phyloP scores from a whole-genome alignment of 2,329 filamentous ascomycete species.

The Fusarium fracticaudum region DNA sequence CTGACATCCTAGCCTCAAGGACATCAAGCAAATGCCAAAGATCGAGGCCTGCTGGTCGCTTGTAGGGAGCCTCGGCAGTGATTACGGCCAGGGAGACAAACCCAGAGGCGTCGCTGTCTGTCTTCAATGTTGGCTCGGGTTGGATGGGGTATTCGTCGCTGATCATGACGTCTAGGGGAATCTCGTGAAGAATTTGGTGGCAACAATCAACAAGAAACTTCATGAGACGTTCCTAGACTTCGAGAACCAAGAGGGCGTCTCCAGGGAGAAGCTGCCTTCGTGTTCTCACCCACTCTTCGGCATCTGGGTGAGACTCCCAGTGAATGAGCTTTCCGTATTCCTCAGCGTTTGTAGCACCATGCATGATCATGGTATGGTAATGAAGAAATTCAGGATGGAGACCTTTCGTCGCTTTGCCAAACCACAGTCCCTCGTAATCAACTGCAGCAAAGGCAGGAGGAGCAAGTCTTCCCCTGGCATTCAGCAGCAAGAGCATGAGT shows the following conservation, averaged over 20 bases:
- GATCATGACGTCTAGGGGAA: constrained; percentile 45
- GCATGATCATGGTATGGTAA: constrained; percentile 48
- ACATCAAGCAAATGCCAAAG: constrained; percentile 38
- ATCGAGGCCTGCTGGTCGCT: constrained; percentile 57
- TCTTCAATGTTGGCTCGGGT: constrained; percentile 50
- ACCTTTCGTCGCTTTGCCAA: constrained; percentile 41
- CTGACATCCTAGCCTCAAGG: constrained; percentile 51
- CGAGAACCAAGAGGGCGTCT: constrained; percentile 60
- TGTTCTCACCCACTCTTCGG: constrained; percentile 49
- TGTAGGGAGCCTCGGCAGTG: constrained; percentile 62
- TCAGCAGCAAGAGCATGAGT: constrained; percentile 60
- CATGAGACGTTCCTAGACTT: constrained; percentile 59
- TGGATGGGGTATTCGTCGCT: constrained; percentile 44
- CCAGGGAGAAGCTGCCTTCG: constrained; percentile 53
- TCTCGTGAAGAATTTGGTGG: constrained; percentile 61
- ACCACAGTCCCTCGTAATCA: constrained; percentile 51
- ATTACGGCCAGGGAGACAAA: constrained; percentile 53
- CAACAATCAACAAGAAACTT: constrained; percentile 61
- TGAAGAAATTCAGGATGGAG: constrained; percentile 45
- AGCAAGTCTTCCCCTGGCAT: constrained; percentile 57
- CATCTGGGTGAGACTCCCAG: constrained; percentile 49
- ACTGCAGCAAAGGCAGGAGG: constrained; percentile 59
- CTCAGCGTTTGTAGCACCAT: constrained; percentile 37
- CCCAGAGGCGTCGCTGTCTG: constrained; percentile 43
- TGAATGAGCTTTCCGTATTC: constrained; percentile 51